These are phyloP conservation scores for Venturia pyrina DNA, from an alignment of 2,329 filamentous ascomycete genomes.

Conservation along the genomic window DNA sequence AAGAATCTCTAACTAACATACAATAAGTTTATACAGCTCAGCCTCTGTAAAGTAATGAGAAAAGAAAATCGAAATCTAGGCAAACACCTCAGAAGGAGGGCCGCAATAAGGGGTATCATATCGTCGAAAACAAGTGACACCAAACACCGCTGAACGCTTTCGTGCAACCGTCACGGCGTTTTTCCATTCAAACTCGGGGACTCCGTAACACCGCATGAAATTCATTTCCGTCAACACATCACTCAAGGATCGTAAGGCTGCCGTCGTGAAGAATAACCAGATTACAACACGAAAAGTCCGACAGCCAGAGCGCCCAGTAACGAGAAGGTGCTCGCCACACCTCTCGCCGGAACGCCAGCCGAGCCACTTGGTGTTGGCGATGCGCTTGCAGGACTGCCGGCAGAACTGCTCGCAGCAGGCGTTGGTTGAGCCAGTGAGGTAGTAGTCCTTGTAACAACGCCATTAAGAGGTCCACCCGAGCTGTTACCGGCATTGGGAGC, in stretches of 20 bases:
- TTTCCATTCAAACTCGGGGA: not conserved
- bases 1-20: not conserved
- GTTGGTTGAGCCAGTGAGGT: not conserved
- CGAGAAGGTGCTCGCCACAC: not conserved
- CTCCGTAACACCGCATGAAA: not conserved
- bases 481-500: not conserved
- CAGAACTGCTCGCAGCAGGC: not conserved
- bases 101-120: slow-evolving; percentile 1
- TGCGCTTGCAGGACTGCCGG: not conserved
- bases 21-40: not conserved
- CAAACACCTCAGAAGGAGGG: not conserved
- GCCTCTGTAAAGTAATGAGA: not conserved
- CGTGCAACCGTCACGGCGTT: not conserved
- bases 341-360: not conserved
- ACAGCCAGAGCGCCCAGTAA: not conserved
- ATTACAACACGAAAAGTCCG: not conserved
- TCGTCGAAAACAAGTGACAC: not conserved
- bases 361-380: not conserved
- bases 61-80: not conserved
- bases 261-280: not conserved
- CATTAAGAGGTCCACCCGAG: not conserved
- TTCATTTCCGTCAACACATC: not conserved
- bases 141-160: not conserved
- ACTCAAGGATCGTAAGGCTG: not conserved
- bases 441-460: not conserved